A percentile compares a stretch with the other conserved stretches of the same genome.
Evolutionary conservation across 148 eudicot genomes (phyloP).

Genomic region (Spergularia marina): DNA sequence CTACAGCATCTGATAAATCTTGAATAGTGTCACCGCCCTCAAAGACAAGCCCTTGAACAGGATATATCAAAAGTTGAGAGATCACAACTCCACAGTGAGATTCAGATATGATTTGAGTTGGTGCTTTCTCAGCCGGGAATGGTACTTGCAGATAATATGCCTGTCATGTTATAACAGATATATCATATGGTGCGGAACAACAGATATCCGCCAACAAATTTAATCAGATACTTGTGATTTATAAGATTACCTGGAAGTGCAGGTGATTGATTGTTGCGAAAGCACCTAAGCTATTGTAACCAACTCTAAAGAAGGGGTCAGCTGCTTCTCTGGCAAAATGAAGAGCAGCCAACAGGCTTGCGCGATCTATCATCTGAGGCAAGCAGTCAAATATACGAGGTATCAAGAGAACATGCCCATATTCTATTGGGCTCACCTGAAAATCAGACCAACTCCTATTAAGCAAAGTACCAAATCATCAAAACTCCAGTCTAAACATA

Average conservation of each 20-base stretch:
- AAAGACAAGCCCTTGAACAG: conserved; percentile 71
- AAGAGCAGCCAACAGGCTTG: conserved; percentile 77
- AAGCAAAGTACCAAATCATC: background rate
- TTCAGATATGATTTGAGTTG: conserved; percentile 40
- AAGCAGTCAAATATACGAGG: conserved; percentile 74
- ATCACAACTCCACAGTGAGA: conserved; percentile 48
- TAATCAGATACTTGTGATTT: background rate
- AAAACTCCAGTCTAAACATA: background rate
- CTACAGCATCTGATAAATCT: conserved; percentile 55
- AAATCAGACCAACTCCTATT: background rate
- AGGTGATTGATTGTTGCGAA: conserved; percentile 95
- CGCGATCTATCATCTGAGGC: conserved; percentile 77
- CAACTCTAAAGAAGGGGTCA: conserved; percentile 74
- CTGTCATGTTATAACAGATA: conserved; percentile 28
- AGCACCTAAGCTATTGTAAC: conserved; percentile 94
- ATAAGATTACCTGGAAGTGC: conserved; percentile 62
- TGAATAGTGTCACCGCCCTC: conserved; percentile 65
- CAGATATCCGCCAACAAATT: background rate
- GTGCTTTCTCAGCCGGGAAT: conserved; percentile 73
- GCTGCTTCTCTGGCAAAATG: conserved; percentile 71
- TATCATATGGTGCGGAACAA: background rate
- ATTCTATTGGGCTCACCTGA: conserved; percentile 96
- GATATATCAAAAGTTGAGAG: conserved; percentile 61
- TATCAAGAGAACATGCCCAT: conserved; percentile 85
- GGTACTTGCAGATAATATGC: conserved; percentile 71